Base-by-base conservation (phyloP, 1,284 basidiomycete species). In the Volvariella volvacea region DNA sequence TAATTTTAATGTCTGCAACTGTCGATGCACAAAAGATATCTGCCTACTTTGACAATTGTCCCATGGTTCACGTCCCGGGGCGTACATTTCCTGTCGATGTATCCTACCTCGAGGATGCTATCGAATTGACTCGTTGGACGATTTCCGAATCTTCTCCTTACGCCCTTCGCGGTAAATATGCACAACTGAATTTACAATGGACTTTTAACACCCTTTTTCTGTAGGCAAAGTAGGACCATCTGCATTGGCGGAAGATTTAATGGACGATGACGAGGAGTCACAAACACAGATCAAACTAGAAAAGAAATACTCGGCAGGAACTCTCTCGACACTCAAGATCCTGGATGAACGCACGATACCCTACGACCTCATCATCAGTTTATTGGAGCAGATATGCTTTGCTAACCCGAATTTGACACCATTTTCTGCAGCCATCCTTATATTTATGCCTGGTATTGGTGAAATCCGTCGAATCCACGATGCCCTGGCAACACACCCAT, bases 1-100 rank as follows among this genome's bases (percentile, higher is more conserved):
- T 99, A 22, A 80, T 99, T 25, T 76, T 99, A 44, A 99, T 99
- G 96, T 97, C 93, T 19, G 96, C 96, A 0, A 99, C 96, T 0
- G 74, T 98, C 22, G 92, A 99, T 57, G 88, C 92, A 0, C 88
- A 94, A 48, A 95, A 97, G 65, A 85, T 99, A 42, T 91, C 93
- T n/a, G 68, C 66, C 17, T 99, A 90, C 65, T 98, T 99, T 59
- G 91, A 88, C 16, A 83, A 83, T 20, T 97, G 94, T 59, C 92
- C 93, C 0, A 82, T 84, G 20, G 70, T 97, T 38, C 80, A 81
- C 50, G 90, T 99, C 14, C 95, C 95, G 6, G 96, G 96, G 1
- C 79, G 96, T n/a, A 98, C 94, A 0, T 99, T 92, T 70, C 95
- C 96, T 7, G 96, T 99, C 9, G 83, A 91, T 40, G 75, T 89